Evolutionary conservation across 164 flowering plant species (phyloP), one percentile per base, ranked within the genome.

Genomic region (Sedum album): DNA sequence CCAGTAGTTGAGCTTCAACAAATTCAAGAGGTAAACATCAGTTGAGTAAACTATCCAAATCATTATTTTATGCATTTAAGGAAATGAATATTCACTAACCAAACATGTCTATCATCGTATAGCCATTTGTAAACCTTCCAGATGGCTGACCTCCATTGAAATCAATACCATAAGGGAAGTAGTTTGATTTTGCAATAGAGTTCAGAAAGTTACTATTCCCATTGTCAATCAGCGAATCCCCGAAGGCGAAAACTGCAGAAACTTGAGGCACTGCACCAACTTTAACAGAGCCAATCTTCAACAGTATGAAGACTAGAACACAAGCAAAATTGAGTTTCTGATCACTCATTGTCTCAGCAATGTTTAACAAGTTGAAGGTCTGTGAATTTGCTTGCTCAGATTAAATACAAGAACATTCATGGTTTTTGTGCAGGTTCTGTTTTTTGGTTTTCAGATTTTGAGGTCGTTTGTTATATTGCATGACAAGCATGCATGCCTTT

Each of bases 161-260:
- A 66, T 92, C 96, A 66, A 92, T 92, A 21, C 98, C 98, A 66
- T 92, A 92, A 68, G 98, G 98, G 69, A 73, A 88, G 60, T 92
- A 92, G 73, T 92, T 90, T 23, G 96, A 96, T 74, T 88, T 90
- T 6, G 98, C 98, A 18, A 92, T 76, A 8, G 98, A 88, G 65
- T 90, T 81, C 26, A 89, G 81, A 53, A 84, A 46, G 64, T 89
- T 89, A 79, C 87, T 89, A 62, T 89, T 89, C 6, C 96, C 96
- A 76, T 84, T 87, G 76, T 87, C 96, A 14, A 87, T 83, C 20
- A 86, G 86, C 23, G 96, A 89, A 70, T 89, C 96, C 1, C 96
- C 96, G 46, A 89, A 89, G 11, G 86, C 68, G 71, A 89, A 89
- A 80, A 89, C 71, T 7, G 96, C 96, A 10, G 89, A 26, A 26